Percentiles rank a stretch among this genome's conserved stretches.
Conservation (phyloP, 345 rosid species). For the Raphanus raphanistrum region DNA sequence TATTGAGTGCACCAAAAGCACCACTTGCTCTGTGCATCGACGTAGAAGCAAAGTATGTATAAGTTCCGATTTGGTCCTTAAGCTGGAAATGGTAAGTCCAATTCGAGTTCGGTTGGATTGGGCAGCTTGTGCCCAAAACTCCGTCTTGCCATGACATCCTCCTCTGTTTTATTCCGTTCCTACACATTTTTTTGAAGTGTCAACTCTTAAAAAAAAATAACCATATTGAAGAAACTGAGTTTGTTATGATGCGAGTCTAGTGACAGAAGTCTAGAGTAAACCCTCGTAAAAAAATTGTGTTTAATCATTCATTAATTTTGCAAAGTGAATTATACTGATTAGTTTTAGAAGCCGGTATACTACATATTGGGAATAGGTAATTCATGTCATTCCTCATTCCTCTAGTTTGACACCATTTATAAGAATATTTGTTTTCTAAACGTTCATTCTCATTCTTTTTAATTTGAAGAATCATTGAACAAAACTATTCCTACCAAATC, state of each 20-base stretch:
- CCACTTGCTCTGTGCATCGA: slow-evolving; percentile 36
- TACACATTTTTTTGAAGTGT: neutral
- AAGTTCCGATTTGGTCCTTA: slow-evolving; percentile 36
- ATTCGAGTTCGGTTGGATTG: slow-evolving; percentile 34
- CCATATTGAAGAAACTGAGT: neutral
- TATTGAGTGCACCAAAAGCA: slow-evolving; percentile 49
- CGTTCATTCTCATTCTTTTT: no score
- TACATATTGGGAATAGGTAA: neutral
- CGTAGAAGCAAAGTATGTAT: slow-evolving; percentile 33
- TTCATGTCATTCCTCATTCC: no score
- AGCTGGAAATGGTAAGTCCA: slow-evolving; percentile 38
- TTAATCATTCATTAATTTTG: neutral
- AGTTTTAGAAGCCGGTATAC: neutral
- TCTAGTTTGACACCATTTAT: no score
- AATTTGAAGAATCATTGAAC: no score
- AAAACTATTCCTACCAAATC: no score
- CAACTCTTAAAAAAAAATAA: neutral
- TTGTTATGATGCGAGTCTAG: no score
- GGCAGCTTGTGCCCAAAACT: slow-evolving; percentile 36
- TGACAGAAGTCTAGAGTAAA: no score
- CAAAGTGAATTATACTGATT: neutral
- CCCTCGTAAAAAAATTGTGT: neutral
- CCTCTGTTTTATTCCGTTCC: slow-evolving; percentile 35
- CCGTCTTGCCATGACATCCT: slow-evolving; percentile 40
- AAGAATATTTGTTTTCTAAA: no score